Base-by-base conservation (phyloP, 2,329 filamentous ascomycete genomes). In the Rhynchosporium agropyri region DNA sequence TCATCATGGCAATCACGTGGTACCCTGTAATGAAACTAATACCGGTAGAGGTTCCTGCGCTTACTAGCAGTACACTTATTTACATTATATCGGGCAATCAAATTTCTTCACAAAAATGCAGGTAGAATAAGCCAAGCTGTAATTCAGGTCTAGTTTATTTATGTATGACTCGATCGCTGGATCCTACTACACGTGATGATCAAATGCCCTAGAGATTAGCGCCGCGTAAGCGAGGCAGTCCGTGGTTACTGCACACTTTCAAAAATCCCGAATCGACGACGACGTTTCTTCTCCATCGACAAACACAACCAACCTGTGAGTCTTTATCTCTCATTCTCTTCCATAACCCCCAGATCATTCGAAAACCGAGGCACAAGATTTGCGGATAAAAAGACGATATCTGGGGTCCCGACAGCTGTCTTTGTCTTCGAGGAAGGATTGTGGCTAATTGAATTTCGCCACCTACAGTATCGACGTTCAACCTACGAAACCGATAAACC, bases 401-500 rank as follows among this genome's bases (percentile, higher is more conserved):
- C 54, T 45, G 60, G 38, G 31, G 40, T 20, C 3, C 42, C 26
- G 33, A 53, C 7, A n/a, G 12, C 38, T 45, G 33, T 40, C n/a
- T 20, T 20, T 20, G 20, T 20, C 20, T 20, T 20, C 20, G 20
- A 28, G 33, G 40, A 49, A 59, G 42, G 40, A 50, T 20, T 38
- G 45, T 36, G 55, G 67, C 68, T 70, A 66, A 68, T 62, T 56
- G 20, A 28, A 54, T 28, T 48, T 60, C 29, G 53, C 51, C 54
- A 63, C 38, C 38, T 12, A n/a, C 46, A 63, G 62, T 53, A 61
- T 64, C 62, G 62, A 33, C 55, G 36, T 57, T 60, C 50, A 57
- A 61, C 45, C 28, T 51, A 58, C 20, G 40, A 62, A 63, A 48
- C 69, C 71, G 71, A 74, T 74, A 74, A 75, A 74, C 68, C 72